These are phyloP conservation scores for Diutina siamensis DNA, from an alignment of 1,139 yeast genomes.

Conservation along the genomic window DNA sequence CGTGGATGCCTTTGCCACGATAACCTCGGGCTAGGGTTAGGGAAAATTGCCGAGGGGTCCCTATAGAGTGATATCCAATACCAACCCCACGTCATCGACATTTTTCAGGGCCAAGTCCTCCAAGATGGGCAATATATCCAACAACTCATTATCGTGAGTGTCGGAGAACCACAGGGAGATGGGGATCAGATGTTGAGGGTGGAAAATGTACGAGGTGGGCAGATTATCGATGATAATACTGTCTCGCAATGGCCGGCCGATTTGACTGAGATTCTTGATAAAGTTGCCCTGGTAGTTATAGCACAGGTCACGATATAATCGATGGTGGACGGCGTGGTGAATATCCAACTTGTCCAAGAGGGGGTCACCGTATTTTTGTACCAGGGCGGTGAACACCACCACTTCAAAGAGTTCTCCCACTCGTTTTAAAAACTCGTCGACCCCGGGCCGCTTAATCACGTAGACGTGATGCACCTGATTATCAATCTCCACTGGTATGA, in stretches of 20 bases:
- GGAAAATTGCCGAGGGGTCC: too few species aligned
- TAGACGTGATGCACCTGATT: constrained; percentile 87
- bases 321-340: constrained; percentile 67
- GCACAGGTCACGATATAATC: constrained; percentile 75
- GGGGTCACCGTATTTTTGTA: constrained; percentile 92
- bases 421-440: constrained; percentile 75
- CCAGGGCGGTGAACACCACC: constrained; percentile 94
- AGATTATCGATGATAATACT: constrained; percentile 90
- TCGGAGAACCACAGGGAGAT: constrained; percentile 98
- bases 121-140: constrained; percentile 83
- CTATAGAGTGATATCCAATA: constrained; percentile 48
- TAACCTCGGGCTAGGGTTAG: too few species aligned
- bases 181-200: constrained; percentile 98
- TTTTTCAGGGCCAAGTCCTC: constrained; percentile 62
- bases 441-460: constrained; percentile 96
- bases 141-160: constrained; percentile 88
- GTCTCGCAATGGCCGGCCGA: constrained; percentile 84
- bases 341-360: constrained; percentile 77
- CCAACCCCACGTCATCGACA: constrained; percentile 76
- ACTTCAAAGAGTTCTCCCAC: constrained; percentile 88
- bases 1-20: too few species aligned
- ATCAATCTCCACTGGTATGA: constrained; percentile 65
- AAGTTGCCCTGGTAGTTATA: constrained; percentile 73
- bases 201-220: constrained; percentile 93
- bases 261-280: constrained; percentile 83